Evolutionary conservation across 108 stramenopile genomes (phyloP), one percentile per base, ranked within the genome.

Genomic region (Fistulifera pelliculosa): DNA sequence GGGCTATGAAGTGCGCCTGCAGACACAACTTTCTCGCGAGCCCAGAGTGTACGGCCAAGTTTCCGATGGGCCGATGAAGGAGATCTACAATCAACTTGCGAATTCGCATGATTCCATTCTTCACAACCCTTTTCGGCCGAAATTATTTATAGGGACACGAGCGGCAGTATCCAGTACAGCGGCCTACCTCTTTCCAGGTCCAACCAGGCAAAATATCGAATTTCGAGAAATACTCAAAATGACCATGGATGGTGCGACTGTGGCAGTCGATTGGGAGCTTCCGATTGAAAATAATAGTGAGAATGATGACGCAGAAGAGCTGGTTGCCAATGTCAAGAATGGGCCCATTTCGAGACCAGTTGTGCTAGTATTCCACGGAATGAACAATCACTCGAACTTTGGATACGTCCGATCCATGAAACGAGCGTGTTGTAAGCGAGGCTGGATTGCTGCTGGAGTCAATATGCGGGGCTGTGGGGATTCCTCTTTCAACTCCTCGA

Each of bases 311-410:
- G 18, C 53, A 15, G 31, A 35, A 35, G 3, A 35, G 6, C 8
- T 3, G 31, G 8, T 35, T 8, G 21, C 38, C 47, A 12, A 11
- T 42, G 14, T n/a, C 2, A 41, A 66, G 35, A 25, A 60, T 12
- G 56, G 72, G 14, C 69, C 69, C 18, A 35, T 35, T 35, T 35
- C 31, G 31, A 3, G 8, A 35, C 31, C 31, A 8, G 62, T 91
- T 44, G 68, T 91, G 6, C 64, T 92, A 16, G 69, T 90, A 38
- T 39, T 85, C 12, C 85, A 87, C 51, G 90, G 90, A 7, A 83
- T 92, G 62, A 92, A 92, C 62, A 92, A 92, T 47, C 80, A 92
- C 69, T 69, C 90, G 0, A 73, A 71, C 51, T 92, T 87, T 65
- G 90, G 86, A 47, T 92, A 92, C 66, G 81, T 92, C 27, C 67